Evolutionary conservation across 192 early-diverging fungal genomes (phyloP).

Genomic region (Coemansia sp.): DNA sequence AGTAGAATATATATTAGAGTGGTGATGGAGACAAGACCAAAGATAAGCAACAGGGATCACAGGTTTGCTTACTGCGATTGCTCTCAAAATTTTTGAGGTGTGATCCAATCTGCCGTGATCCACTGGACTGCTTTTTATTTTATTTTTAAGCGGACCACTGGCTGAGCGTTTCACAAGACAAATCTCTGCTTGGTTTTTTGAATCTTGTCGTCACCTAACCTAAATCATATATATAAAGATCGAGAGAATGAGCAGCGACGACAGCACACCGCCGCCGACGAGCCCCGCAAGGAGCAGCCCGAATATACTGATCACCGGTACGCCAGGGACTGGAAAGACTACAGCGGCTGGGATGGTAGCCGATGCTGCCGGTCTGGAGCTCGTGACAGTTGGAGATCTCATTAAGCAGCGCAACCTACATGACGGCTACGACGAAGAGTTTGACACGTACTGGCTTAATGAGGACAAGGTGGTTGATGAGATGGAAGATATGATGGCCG

Average conservation of each 20-base stretch:
- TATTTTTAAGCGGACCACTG: neutral
- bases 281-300: constrained; percentile 57
- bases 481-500: constrained; percentile 78
- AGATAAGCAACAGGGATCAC: neutral
- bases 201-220: neutral
- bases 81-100: neutral
- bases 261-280: neutral
- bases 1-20: neutral
- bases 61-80: neutral
- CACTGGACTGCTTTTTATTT: neutral
- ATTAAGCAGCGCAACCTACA: constrained; percentile 88
- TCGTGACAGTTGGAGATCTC: constrained; percentile 84
- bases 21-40: neutral
- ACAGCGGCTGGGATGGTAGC: constrained; percentile 79
- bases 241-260: constrained; percentile 25
- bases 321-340: constrained; percentile 85
- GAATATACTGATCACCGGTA: constrained; percentile 85
- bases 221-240: neutral
- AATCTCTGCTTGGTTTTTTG: neutral
- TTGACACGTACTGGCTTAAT: constrained; percentile 84
- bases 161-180: neutral
- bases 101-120: constrained; percentile 3
- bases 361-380: constrained; percentile 69
- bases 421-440: constrained; percentile 84
- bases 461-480: constrained; percentile 96